Evolutionary conservation across 192 early-diverging fungal genomes (phyloP).

Genomic region (Blastocladiella britannica): DNA sequence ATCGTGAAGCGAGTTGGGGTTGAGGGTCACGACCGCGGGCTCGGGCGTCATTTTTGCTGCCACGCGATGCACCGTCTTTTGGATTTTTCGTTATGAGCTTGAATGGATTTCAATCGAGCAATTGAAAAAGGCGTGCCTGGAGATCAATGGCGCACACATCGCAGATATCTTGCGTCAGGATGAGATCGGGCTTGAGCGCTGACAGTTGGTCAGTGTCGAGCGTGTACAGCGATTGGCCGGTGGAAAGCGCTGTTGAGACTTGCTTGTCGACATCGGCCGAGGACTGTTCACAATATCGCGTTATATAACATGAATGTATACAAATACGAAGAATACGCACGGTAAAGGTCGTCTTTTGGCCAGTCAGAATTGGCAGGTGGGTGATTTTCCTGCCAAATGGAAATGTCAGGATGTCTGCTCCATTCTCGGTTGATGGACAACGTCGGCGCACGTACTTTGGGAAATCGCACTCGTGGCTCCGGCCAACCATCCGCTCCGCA

Average conservation of each 20-base stretch:
- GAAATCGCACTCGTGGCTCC: background rate
- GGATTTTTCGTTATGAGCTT: background rate
- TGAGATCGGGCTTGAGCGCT: slow-evolving; percentile 17
- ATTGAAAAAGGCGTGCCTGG: slow-evolving; percentile 2
- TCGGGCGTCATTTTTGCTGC: slow-evolving; percentile 18
- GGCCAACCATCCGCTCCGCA: background rate
- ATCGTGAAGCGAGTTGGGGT: slow-evolving; percentile 22
- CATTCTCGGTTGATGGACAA: background rate
- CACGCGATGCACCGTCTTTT: slow-evolving; percentile 23
- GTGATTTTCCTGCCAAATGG: background rate
- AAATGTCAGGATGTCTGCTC: background rate
- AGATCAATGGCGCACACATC: slow-evolving; percentile 34
- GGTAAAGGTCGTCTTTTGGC: background rate
- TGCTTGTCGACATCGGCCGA: slow-evolving; percentile 19
- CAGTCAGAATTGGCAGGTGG: background rate
- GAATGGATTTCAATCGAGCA: background rate
- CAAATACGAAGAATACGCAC: background rate
- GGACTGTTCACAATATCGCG: no score
- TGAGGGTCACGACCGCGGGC: slow-evolving; percentile 26
- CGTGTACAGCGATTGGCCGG: slow-evolving; percentile 23
- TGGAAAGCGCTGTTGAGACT: slow-evolving; percentile 15
- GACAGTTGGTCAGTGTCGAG: slow-evolving; percentile 15
- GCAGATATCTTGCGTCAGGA: slow-evolving; percentile 27
- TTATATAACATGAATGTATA: no score
- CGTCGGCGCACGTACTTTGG: background rate